Evolutionary conservation across 1,284 basidiomycete species (phyloP).

Genomic region (Ganoderma boninense): DNA sequence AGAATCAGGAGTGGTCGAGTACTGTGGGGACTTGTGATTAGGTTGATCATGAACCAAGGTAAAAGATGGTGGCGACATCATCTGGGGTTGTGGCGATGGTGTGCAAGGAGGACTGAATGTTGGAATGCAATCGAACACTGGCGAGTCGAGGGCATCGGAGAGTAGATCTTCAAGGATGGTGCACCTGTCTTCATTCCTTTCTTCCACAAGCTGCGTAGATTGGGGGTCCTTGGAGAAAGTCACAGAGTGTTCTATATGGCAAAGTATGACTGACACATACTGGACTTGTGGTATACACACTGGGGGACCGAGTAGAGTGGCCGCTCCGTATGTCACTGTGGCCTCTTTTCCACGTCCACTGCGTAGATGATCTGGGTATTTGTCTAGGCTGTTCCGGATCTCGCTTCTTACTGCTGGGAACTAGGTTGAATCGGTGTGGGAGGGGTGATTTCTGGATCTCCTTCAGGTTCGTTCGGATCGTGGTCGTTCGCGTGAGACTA

Average conservation of each 20-base stretch:
- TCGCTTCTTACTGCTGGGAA: constrained; percentile 17
- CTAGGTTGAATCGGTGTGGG: constrained; percentile 30
- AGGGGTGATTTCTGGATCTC: constrained; percentile 29
- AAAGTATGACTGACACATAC: neutral
- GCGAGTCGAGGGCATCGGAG: constrained; percentile 10
- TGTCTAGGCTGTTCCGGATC: neutral
- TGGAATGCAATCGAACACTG: constrained; percentile 11
- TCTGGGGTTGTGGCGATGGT: constrained; percentile 13
- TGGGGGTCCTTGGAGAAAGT: neutral
- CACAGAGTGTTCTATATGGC: neutral
- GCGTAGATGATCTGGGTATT: constrained; percentile 12
- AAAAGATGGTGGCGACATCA: constrained; percentile 17
- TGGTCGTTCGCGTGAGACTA: constrained; percentile 15
- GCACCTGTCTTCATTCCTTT: neutral
- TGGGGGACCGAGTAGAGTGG: neutral
- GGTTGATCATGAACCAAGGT: constrained; percentile 27
- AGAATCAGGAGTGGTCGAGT: constrained; percentile 13
- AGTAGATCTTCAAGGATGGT: constrained; percentile 9
- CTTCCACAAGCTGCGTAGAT: neutral
- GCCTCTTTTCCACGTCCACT: constrained; percentile 9
- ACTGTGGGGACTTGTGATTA: constrained; percentile 14
- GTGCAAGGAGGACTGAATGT: constrained; percentile 6
- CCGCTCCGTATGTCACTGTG: neutral
- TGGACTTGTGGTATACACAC: constrained; percentile 8
- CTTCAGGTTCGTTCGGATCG: constrained; percentile 27